Evolutionary conservation across 1,284 basidiomycete species (phyloP), one percentile per base, ranked within the genome.

Genomic region (Pisolithus thermaeus): DNA sequence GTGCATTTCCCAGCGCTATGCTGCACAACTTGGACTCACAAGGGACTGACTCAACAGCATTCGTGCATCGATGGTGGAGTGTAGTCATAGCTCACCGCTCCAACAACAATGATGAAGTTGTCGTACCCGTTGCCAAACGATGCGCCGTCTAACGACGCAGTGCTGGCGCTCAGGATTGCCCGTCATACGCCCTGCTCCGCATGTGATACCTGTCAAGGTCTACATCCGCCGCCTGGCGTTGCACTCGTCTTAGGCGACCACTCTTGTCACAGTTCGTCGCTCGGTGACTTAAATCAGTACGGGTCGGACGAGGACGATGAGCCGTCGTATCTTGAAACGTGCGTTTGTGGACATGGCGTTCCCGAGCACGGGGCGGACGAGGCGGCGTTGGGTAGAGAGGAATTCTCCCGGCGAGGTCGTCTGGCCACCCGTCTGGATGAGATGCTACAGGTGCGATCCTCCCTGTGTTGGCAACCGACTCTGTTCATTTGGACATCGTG

Each of bases 381-480:
- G 52, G 66, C 69, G 18, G 69, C 68, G 44, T 64, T 87, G 35
- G 81, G 78, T 40, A 68, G 67, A 40, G 76, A 77, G 37, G 88
- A 90, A 64, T 84, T 85, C 64, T 70, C 69, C 30, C 78, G 93
- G 39, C 77, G 89, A 65, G 82, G 78, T 44, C 84, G 84, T 58
- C 83, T 92, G 7, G 92, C 91, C 2, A 79, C 90, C 49, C 78
- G 90, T 49, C 76, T 95, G 48, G 93, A 97, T 64, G 90, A 94
- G 69, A 67, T 92, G 49, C 72, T 95, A 40, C 81, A 92, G 79
- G 92, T 91, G 59, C 56, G 73, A 59, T 71, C 65, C 36, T 27
- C 37, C 36, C 37, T 32, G 38, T 36, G 20, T 49, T 59, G 55
- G 65, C 49, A 62, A 53, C 51, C 50, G 32, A 47, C 49, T 59